Conservation (phyloP, 2,329 filamentous ascomycete genomes). For the Ophiosphaerella herpotricha region DNA sequence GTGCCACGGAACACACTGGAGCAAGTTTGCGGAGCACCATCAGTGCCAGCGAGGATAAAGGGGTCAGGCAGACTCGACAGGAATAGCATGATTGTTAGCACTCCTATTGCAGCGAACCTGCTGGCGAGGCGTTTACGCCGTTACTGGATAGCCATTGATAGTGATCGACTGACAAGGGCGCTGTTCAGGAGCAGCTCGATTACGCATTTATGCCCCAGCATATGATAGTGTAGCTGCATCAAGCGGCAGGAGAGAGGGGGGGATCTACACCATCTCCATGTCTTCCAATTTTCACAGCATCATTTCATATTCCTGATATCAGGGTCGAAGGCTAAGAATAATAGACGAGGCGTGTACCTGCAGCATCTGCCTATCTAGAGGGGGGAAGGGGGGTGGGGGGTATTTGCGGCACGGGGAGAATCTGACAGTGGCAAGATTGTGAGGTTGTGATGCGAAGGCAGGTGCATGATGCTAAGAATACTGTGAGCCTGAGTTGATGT, state of each 20-base stretch:
- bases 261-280: background rate
- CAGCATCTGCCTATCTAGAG: background rate
- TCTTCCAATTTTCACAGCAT: too few relatives aligned
- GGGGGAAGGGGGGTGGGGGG: too few relatives aligned
- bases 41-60: too few relatives aligned
- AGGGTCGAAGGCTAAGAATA: conserved; percentile 18
- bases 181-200: too few relatives aligned
- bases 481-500: background rate
- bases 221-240: conserved; percentile 9
- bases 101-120: background rate
- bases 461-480: conserved; percentile 2
- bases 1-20: too few relatives aligned
- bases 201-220: too few relatives aligned
- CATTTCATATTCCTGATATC: background rate
- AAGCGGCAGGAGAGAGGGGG: background rate
- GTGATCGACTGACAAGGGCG: too few relatives aligned
- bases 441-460: background rate
- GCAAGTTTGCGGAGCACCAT: too few relatives aligned
- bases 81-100: background rate
- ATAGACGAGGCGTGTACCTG: conserved; percentile 15
- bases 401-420: background rate
- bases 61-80: background rate
- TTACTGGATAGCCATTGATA: too few relatives aligned
- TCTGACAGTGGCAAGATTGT: background rate
- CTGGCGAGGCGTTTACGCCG: too few relatives aligned